phyloP scores from a whole-genome alignment of 2,329 filamentous ascomycete species.

The Biscogniauxia marginata region DNA sequence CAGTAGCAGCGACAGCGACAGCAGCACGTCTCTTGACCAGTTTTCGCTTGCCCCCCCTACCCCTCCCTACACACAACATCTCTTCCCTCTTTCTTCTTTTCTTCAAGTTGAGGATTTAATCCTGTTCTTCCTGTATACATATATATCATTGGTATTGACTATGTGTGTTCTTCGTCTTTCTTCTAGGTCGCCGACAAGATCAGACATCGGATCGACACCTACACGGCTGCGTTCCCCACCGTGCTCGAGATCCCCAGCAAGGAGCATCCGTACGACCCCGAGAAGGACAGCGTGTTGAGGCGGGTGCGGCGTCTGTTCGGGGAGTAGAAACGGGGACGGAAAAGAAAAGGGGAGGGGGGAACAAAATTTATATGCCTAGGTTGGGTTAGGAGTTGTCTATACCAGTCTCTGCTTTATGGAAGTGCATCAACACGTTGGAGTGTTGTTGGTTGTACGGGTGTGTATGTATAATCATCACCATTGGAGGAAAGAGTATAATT shows the following conservation, averaged over 20 bases:
- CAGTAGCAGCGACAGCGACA: too few species aligned
- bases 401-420: not conserved
- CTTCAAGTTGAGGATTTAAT: not conserved
- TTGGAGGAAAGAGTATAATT: not conserved
- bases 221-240: conserved; percentile 93
- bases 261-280: conserved; percentile 97
- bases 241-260: conserved; percentile 97
- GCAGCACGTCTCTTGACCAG: too few species aligned
- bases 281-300: conserved; percentile 96
- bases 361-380: not conserved
- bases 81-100: too few species aligned
- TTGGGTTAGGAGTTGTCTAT: not conserved
- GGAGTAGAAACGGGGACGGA: conserved; percentile 50
- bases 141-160: too few species aligned
- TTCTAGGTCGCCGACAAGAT: conserved; percentile 87
- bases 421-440: not conserved
- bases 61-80: too few species aligned
- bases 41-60: not conserved
- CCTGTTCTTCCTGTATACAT: not conserved
- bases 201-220: conserved; percentile 84
- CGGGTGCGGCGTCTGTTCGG: conserved; percentile 70
- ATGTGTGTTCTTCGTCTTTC: not conserved
- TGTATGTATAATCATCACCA: not conserved
- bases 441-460: not conserved
- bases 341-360: not conserved